These are phyloP conservation scores for Coemansia furcata DNA, from an alignment of 192 early-diverging fungal genomes.

Conservation along the genomic window DNA sequence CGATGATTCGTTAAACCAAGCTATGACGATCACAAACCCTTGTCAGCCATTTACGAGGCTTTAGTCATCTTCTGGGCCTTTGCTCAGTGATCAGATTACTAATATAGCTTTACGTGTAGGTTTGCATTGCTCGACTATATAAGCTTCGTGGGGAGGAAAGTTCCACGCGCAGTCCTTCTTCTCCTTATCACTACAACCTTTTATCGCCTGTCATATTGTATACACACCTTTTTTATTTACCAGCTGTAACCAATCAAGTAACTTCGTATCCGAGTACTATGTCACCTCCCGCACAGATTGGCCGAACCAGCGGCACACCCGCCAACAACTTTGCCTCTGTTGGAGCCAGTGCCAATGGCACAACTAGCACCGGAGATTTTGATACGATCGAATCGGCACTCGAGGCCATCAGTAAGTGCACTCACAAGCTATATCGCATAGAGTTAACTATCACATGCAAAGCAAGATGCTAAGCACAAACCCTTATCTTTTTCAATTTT, in stretches of 20 bases:
- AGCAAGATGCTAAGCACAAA: background rate
- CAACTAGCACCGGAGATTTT: slow-evolving; percentile 9
- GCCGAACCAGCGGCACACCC: background rate
- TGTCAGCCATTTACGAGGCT: background rate
- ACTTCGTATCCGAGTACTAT: background rate
- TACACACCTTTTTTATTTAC: background rate
- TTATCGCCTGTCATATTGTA: background rate
- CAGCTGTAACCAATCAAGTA: background rate
- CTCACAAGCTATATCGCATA: no score
- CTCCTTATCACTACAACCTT: background rate
- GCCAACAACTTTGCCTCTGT: background rate
- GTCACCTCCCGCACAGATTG: background rate
- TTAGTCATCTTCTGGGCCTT: background rate
- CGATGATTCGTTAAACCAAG: background rate
- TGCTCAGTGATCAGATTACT: background rate
- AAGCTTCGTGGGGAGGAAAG: background rate
- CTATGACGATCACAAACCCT: background rate
- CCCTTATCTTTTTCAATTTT: background rate
- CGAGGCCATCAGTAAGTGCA: slow-evolving; percentile 43
- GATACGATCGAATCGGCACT: slow-evolving; percentile 41
- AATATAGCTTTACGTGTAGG: background rate
- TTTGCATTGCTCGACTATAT: background rate
- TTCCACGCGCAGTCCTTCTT: background rate
- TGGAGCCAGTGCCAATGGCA: background rate
- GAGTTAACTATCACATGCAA: background rate